A percentile compares a stretch with the other conserved stretches of the same genome.
Conservation (phyloP, 192 early-diverging fungal genomes). For the Rhizophagus sp. region DNA sequence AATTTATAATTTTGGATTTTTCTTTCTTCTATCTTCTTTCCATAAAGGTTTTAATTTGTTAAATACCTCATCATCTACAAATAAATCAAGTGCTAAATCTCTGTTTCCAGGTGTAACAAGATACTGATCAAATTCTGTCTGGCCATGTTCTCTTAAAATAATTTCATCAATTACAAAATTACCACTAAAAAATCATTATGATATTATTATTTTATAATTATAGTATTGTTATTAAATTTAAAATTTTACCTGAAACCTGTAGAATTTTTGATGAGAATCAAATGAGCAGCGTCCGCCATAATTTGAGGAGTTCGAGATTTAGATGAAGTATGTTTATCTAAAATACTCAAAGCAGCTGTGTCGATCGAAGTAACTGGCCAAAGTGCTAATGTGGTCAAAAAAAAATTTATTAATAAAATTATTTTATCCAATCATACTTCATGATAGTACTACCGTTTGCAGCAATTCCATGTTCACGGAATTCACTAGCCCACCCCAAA, state of each 20-base stretch:
- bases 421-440: not conserved
- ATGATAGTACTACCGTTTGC: slow-evolving; percentile 55
- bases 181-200: slow-evolving; percentile 38
- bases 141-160: slow-evolving; percentile 69
- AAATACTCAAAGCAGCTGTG: slow-evolving; percentile 63
- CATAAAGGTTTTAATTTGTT: slow-evolving; percentile 20
- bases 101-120: slow-evolving; percentile 56
- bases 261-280: slow-evolving; percentile 60
- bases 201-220: not conserved
- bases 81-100: slow-evolving; percentile 66
- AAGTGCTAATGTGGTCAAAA: slow-evolving; percentile 27
- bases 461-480: slow-evolving; percentile 62
- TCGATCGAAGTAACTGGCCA: slow-evolving; percentile 76
- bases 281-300: slow-evolving; percentile 74
- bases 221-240: not conserved
- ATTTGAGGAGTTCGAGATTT: slow-evolving; percentile 55
- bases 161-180: slow-evolving; percentile 82
- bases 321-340: slow-evolving; percentile 35
- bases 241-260: slow-evolving; percentile 44
- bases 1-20: slow-evolving; percentile 9
- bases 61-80: slow-evolving; percentile 49
- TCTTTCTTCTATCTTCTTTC: slow-evolving; percentile 16
- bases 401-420: not conserved
- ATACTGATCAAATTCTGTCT: slow-evolving; percentile 73
- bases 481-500: slow-evolving; percentile 67